Percentiles rank a stretch among this genome's conserved stretches.
These are phyloP conservation scores for Iris macrosiphon DNA, from an alignment of 106 monocot genomes.

Conservation along the genomic window DNA sequence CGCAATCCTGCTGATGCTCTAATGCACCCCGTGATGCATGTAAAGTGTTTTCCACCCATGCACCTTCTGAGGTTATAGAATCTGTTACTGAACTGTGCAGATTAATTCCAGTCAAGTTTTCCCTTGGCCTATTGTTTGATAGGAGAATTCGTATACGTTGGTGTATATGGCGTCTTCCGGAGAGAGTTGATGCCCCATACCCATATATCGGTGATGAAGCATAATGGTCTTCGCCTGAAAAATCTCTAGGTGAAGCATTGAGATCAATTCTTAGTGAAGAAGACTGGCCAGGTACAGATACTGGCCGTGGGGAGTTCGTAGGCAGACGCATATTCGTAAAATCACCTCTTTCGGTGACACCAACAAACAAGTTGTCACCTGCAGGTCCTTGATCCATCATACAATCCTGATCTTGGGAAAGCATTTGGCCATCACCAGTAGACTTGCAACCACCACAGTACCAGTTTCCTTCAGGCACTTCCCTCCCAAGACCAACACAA, in stretches of 20 bases:
- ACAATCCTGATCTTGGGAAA: not conserved
- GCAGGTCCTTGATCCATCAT: not conserved
- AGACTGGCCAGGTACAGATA: conserved; percentile 6
- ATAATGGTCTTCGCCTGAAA: conserved; percentile 5
- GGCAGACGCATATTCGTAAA: not conserved
- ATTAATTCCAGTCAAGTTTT: not conserved
- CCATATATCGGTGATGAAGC: not conserved
- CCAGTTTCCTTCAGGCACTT: conserved; percentile 81
- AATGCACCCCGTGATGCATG: conserved; percentile 3
- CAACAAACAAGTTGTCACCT: not conserved
- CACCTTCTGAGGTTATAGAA: no score
- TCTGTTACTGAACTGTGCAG: no score
- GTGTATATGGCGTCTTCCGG: conserved; percentile 52
- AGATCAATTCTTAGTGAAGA: conserved; percentile 27
- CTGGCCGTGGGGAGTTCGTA: conserved; percentile 1
- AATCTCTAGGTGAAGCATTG: conserved; percentile 26
- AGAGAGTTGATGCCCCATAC: conserved; percentile 25
- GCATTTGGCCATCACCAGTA: conserved; percentile 15
- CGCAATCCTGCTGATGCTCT: conserved; percentile 1
- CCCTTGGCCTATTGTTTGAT: conserved; percentile 31
- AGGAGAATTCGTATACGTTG: conserved; percentile 42
- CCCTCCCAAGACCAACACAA: conserved; percentile 71
- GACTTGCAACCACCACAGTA: conserved; percentile 57
- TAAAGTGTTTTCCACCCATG: not conserved
- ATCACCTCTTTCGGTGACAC: no score